Conservation (phyloP, 106 monocot species). For the Dioscorea alata region DNA sequence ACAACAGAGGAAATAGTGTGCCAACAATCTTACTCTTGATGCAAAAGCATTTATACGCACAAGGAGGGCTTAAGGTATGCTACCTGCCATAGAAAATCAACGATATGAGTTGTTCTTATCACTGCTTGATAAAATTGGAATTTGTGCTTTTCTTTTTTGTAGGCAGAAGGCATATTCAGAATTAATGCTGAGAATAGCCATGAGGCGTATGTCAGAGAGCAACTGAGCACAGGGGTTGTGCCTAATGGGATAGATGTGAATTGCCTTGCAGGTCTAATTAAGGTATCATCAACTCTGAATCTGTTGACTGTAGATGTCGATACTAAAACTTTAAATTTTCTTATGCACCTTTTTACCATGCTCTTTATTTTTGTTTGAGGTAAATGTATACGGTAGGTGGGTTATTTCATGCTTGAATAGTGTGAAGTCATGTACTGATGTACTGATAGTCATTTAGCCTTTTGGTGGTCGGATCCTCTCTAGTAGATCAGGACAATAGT, state of each 20-base stretch:
- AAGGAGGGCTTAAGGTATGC: slow-evolving; percentile 45
- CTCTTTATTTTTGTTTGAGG: too few relatives aligned
- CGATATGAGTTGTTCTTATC: too few relatives aligned
- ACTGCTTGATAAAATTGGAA: background rate
- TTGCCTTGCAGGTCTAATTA: slow-evolving; percentile 50
- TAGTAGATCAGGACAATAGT: too few relatives aligned
- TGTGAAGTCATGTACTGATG: too few relatives aligned
- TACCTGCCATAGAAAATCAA: too few relatives aligned
- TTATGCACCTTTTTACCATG: too few relatives aligned
- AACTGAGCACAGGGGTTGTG: slow-evolving; percentile 36
- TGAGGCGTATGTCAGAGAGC: slow-evolving; percentile 31
- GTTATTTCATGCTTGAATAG: too few relatives aligned
- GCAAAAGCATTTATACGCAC: slow-evolving; percentile 43
- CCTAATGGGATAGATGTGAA: slow-evolving; percentile 35
- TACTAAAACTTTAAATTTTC: too few relatives aligned
- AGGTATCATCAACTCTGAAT: slow-evolving; percentile 18
- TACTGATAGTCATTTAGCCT: too few relatives aligned
- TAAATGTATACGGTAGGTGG: too few relatives aligned
- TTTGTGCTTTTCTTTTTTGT: slow-evolving; percentile 4
- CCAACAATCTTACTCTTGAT: slow-evolving; percentile 51
- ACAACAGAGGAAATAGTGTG: slow-evolving; percentile 47
- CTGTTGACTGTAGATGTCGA: too few relatives aligned
- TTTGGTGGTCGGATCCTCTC: too few relatives aligned
- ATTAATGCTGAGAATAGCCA: slow-evolving; percentile 44
- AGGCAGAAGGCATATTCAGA: slow-evolving; percentile 57